phyloP scores from a whole-genome alignment of 495 filamentous ascomycete genomes.

The Copromyces sp. region DNA sequence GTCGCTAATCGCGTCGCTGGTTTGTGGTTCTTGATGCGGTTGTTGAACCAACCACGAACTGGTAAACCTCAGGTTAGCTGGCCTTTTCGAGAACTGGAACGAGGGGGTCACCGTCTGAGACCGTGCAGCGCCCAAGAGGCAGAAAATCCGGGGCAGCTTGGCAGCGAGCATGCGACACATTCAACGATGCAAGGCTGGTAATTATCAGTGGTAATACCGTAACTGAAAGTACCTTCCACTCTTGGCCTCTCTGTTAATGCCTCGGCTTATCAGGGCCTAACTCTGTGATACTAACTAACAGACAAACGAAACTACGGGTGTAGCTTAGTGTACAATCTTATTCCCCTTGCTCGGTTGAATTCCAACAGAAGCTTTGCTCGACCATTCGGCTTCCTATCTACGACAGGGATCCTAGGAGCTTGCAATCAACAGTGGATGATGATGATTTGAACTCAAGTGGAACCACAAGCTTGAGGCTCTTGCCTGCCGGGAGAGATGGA shows the following conservation, averaged over 20 bases:
- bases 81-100: neutral
- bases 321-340: neutral
- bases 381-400: neutral
- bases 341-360: neutral
- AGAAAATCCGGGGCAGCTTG: neutral
- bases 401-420: neutral
- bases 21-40: conserved; percentile 1
- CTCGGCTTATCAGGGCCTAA: neutral
- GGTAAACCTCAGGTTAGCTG: neutral
- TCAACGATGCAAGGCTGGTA: neutral
- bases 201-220: neutral
- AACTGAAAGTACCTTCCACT: neutral
- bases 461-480: neutral
- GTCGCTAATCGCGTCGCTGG: neutral
- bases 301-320: no score
- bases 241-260: neutral
- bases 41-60: neutral
- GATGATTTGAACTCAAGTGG: neutral
- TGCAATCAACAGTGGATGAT: neutral
- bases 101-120: neutral
- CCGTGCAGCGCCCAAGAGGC: neutral
- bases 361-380: neutral
- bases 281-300: neutral
- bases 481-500: neutral
- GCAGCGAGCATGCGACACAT: neutral